Conservation (phyloP, 176 grass and related monocot species). For the Triticum dicoccoides region DNA sequence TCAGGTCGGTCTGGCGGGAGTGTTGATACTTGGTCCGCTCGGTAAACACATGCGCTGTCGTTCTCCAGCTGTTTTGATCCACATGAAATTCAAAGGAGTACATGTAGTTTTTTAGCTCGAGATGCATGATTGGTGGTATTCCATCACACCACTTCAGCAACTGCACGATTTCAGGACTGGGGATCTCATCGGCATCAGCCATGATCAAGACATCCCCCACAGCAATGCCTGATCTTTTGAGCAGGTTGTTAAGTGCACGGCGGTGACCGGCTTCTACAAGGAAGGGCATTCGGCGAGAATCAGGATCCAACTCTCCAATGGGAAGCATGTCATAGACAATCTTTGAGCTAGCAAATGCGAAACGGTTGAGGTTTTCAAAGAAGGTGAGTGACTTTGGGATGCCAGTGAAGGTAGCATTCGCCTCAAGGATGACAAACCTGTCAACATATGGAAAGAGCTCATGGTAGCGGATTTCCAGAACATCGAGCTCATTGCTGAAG, state of each 20-base stretch:
- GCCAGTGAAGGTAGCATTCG: constrained; percentile 88
- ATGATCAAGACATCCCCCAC: constrained; percentile 86
- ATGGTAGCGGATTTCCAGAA: constrained; percentile 77
- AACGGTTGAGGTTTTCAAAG: constrained; percentile 47
- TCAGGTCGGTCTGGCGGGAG: constrained; percentile 71
- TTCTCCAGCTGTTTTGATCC: constrained; percentile 80
- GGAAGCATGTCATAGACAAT: constrained; percentile 69
- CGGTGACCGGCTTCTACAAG: constrained; percentile 68
- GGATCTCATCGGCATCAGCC: constrained; percentile 94
- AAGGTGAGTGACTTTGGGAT: constrained; percentile 65
- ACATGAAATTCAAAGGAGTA: constrained; percentile 96
- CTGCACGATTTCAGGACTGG: constrained; percentile 70
- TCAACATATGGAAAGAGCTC: constrained; percentile 77
- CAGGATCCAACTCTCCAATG: constrained; percentile 23
- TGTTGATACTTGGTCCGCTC: constrained; percentile 69
- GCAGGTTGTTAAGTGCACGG: constrained; percentile 54
- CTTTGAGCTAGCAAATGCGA: constrained; percentile 62
- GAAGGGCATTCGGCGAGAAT: constrained; percentile 46
- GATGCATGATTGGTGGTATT: constrained; percentile 87
- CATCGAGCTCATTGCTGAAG: constrained; percentile 88
- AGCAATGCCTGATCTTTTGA: constrained; percentile 67
- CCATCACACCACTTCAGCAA: constrained; percentile 92
- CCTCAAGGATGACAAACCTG: constrained; percentile 82
- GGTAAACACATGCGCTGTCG: constrained; percentile 62
- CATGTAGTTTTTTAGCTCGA: constrained; percentile 84